Conservation (phyloP, 129 eudicot genomes). For the Flaveria robusta region DNA sequence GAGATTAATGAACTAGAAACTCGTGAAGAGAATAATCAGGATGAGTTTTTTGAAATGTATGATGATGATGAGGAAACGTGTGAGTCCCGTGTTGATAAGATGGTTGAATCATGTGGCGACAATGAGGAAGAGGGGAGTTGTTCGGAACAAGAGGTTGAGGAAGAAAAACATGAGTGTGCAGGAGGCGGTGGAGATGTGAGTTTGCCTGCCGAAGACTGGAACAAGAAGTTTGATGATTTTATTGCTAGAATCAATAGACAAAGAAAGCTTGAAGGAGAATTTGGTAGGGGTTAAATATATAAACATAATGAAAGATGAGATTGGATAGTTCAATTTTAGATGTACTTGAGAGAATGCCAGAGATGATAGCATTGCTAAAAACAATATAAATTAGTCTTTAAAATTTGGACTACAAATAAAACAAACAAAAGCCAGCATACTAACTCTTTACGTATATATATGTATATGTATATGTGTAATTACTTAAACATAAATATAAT, state of each 20-base stretch:
- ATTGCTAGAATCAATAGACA: constrained; percentile 53
- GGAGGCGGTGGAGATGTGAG: constrained; percentile 23
- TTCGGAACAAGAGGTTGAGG: constrained; percentile 21
- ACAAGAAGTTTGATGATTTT: constrained; percentile 58
- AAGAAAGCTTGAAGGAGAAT: constrained; percentile 47
- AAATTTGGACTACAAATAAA: not conserved
- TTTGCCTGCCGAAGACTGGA: constrained; percentile 46
- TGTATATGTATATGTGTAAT: too few species aligned
- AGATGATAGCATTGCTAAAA: not conserved
- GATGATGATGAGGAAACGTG: constrained; percentile 12
- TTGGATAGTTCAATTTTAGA: constrained; percentile 12
- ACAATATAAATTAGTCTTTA: not conserved
- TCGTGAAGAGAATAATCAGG: not conserved
- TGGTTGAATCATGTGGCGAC: not conserved
- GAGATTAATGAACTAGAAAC: too few species aligned
- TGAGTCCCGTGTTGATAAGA: constrained; percentile 3
- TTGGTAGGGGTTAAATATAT: constrained; percentile 36
- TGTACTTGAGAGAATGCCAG: constrained; percentile 16
- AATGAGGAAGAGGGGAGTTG: constrained; percentile 26
- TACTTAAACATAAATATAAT: too few species aligned
- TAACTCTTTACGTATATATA: too few species aligned
- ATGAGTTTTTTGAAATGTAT: constrained; percentile 26
- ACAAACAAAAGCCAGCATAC: not conserved
- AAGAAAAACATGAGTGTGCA: constrained; percentile 6
- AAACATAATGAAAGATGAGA: not conserved